A percentile compares a stretch with the other conserved stretches of the same genome.
Evolutionary conservation across 164 flowering plant species (phyloP).

Genomic region (Nelumbo lutea): DNA sequence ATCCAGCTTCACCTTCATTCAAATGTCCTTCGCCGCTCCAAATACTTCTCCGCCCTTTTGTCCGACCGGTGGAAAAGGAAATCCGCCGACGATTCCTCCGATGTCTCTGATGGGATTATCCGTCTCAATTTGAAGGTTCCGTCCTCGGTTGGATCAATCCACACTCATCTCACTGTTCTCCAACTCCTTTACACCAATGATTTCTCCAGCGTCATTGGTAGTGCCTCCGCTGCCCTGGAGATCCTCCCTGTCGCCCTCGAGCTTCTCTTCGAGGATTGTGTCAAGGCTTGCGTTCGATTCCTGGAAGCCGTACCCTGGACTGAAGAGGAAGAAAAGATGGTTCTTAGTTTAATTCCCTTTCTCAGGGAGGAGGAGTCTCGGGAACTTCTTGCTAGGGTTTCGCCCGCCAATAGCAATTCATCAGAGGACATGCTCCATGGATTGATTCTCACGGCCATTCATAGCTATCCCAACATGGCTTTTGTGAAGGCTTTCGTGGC

Average conservation of each 20-base stretch:
- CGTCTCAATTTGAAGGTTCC: conserved; percentile 35
- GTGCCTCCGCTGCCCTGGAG: conserved; percentile 37
- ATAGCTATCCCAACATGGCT: conserved; percentile 58
- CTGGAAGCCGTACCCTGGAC: conserved; percentile 94
- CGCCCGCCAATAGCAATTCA: conserved; percentile 28
- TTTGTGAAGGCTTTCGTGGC: conserved; percentile 79
- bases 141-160: conserved; percentile 27
- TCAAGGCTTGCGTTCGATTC: conserved; percentile 56
- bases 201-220: conserved; percentile 28
- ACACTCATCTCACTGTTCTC: conserved; percentile 48
- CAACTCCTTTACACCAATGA: conserved; percentile 55
- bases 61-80: conserved; percentile 72
- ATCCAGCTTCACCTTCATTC: conserved; percentile 62
- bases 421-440: conserved; percentile 74
- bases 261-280: conserved; percentile 76
- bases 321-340: conserved; percentile 71
- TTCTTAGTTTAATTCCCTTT: conserved; percentile 51
- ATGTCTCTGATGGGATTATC: neutral
- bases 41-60: conserved; percentile 64
- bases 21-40: conserved; percentile 43
- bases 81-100: neutral
- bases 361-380: conserved; percentile 53
- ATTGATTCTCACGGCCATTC: conserved; percentile 50
- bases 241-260: conserved; percentile 71
- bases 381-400: conserved; percentile 66